Conservation (phyloP, 164 flowering plant species). For the Cinnamomum chago region DNA sequence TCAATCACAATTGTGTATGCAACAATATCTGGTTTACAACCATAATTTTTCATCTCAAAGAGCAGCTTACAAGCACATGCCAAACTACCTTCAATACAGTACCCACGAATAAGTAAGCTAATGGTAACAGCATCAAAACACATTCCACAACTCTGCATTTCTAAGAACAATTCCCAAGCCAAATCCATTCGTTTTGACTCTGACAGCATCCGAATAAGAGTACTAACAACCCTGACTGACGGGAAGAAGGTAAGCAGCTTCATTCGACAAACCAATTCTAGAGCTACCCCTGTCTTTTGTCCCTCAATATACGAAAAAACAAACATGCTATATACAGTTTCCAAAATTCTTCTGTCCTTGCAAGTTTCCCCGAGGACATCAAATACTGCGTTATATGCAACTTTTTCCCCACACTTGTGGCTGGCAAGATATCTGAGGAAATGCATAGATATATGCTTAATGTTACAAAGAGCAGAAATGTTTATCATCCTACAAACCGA, state of each 20-base stretch:
- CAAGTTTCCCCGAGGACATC: constrained; percentile 22
- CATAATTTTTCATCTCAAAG: constrained; percentile 31
- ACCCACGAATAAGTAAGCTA: constrained; percentile 31
- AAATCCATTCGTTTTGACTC: constrained; percentile 24
- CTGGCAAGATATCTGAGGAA: constrained; percentile 24
- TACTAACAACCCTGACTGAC: constrained; percentile 27
- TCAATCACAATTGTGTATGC: constrained; percentile 35
- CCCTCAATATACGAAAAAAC: constrained; percentile 34
- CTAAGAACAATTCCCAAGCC: constrained; percentile 41
- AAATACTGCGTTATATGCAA: constrained; percentile 15
- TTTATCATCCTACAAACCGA: constrained; percentile 38
- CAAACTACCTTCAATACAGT: constrained; percentile 34
- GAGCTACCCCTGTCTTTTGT: constrained; percentile 30
- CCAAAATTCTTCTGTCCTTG: constrained; percentile 18
- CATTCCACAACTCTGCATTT: constrained; percentile 26
- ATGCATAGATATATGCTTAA: constrained; percentile 39
- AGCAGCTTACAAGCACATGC: constrained; percentile 36
- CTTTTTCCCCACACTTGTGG: constrained; percentile 14
- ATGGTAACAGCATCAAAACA: constrained; percentile 25
- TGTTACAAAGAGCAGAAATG: constrained; percentile 38
- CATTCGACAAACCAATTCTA: constrained; percentile 25
- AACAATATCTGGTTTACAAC: constrained; percentile 43
- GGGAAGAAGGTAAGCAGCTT: constrained; percentile 29
- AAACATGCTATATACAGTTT: constrained; percentile 37
- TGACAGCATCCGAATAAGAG: constrained; percentile 29